Evolutionary conservation across 768 basidiomycete genomes (phyloP), one percentile per base, ranked within the genome.

Genomic region (Pleurotus tuber-regium): DNA sequence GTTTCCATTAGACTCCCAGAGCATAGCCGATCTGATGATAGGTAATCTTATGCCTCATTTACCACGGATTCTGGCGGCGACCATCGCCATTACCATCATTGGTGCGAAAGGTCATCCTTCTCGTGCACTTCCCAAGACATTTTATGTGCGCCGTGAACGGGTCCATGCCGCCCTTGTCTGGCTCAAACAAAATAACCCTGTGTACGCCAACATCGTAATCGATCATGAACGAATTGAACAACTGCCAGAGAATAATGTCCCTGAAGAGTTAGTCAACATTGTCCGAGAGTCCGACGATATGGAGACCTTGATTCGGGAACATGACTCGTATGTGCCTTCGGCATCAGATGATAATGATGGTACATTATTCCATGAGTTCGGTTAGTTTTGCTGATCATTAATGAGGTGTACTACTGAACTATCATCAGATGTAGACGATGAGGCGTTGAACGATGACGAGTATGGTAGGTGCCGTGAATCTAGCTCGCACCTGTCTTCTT

Each of bases 1-100:
- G 16, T 62, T 59, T 25, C 9, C 46, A 12, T 42, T 59, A 35
- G 59, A 60, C 19, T 51, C 33, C 1, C 14, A 51, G 2, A 51
- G 51, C 1, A 49, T 65, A 6, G 43, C 43, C 2, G 30, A 54
- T 8, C 59, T 66, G 55, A 14, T 60, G 8, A 24, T 53, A 8
- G 63, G 65, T 1, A 46, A 60, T 7, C 4, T 61, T 4, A 11
- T 66, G 25, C 63, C 65, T 3, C 48, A 56, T 9, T 54, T 50
- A 14, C 25, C 24, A 12, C 7, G 14, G 30, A 14, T 31, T 7
- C 14, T 31, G 30, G 7, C 30, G 8, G 30, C 30, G 30, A 31
- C 30, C 30, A 31, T 31, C 7, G 30, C 8, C 7, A 14, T 31
- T 7, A 31, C 30, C 30, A 31, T 31, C 7, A 31, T 31, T 31